Percentiles rank a stretch among this genome's conserved stretches.
Evolutionary conservation across 108 stramenopile species (phyloP).

Genomic region (Chaetoceros tenuissimus): DNA sequence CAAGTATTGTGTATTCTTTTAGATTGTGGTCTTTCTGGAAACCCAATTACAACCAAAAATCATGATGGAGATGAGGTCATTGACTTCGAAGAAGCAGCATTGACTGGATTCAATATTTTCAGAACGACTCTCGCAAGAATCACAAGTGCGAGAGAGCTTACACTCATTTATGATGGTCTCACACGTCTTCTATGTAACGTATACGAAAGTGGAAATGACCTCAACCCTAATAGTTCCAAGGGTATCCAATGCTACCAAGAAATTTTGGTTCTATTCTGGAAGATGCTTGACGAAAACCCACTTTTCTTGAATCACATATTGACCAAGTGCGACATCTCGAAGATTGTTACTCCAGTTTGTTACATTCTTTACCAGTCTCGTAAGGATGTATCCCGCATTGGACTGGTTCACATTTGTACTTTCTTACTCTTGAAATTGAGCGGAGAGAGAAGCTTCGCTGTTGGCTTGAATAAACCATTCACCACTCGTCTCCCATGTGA

Average conservation of each 20-base stretch:
- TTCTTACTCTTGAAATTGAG: slow-evolving; percentile 91
- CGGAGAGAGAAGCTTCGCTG: slow-evolving; percentile 92
- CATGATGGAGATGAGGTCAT: slow-evolving; percentile 54
- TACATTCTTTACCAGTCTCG: slow-evolving; percentile 89
- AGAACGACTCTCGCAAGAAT: slow-evolving; percentile 77
- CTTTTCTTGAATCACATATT: slow-evolving; percentile 85
- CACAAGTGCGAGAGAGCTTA: slow-evolving; percentile 54
- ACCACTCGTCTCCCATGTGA: slow-evolving; percentile 72
- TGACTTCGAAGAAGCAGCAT: slow-evolving; percentile 40
- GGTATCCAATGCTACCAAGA: slow-evolving; percentile 90
- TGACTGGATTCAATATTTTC: slow-evolving; percentile 87
- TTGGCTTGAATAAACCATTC: slow-evolving; percentile 89
- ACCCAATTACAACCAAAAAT: slow-evolving; percentile 55
- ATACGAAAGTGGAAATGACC: slow-evolving; percentile 68
- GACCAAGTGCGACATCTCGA: slow-evolving; percentile 64
- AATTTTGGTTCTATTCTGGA: slow-evolving; percentile 93
- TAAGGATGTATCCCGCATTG: slow-evolving; percentile 78
- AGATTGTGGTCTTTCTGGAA: slow-evolving; percentile 78
- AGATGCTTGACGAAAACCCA: slow-evolving; percentile 92
- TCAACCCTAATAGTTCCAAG: slow-evolving; percentile 58
- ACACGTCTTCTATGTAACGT: slow-evolving; percentile 76
- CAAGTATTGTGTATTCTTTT: slow-evolving; percentile 85
- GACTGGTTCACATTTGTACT: slow-evolving; percentile 94
- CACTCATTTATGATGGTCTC: slow-evolving; percentile 82
- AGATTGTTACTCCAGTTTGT: slow-evolving; percentile 89